Evolutionary conservation across 495 filamentous ascomycete species (phyloP), one percentile per base, ranked within the genome.

Genomic region (Aspergillus sclerotiicarbonarius): DNA sequence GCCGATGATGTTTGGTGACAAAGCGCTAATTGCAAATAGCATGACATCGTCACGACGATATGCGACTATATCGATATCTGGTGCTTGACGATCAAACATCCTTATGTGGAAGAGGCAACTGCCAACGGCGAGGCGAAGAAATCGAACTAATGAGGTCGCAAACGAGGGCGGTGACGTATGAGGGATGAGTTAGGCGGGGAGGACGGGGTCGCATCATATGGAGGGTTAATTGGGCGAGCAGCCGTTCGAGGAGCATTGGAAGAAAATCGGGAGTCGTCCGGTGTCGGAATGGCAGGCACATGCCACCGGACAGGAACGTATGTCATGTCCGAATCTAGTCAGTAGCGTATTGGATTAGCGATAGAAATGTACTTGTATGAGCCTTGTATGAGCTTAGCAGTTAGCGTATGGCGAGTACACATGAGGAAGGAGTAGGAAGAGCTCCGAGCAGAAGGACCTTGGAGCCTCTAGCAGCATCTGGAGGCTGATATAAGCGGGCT

Each of bases 31-130:
- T 50, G 16, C 31, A 37, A 16, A 15, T 54, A 86, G 82, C 75
- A 89, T 46, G 94, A 97, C 70, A 90, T 98, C 31, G 95, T 98
- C 60, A 90, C 91, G 10, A 93, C 91, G 21, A 98, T 98, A 65
- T 98, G 94, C 69, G 94, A 98, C 67, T 95, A 96, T 70, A 80
- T 96, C 54, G 94, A 98, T 70, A 98, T 98, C 65, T 97, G 91
- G 90, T 98, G 94, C 66, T 78, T 98, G 72, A 96, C 89, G 0
- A 98, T 98, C 71, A 98, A 98, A 80, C 87, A 78, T 55, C 76
- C 76, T 1, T 72, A 69, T 44, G 61, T 68, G 21, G 74, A 76
- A 35, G 66, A 62, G 35, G 59, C 67, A 35, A 44, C 57, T 5
- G 35, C 57, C 9, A 71, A 72, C 52, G 67, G 65, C 16, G 56